Evolutionary conservation across 129 eudicot species (phyloP).

Genomic region (Pulicaria dysenterica): DNA sequence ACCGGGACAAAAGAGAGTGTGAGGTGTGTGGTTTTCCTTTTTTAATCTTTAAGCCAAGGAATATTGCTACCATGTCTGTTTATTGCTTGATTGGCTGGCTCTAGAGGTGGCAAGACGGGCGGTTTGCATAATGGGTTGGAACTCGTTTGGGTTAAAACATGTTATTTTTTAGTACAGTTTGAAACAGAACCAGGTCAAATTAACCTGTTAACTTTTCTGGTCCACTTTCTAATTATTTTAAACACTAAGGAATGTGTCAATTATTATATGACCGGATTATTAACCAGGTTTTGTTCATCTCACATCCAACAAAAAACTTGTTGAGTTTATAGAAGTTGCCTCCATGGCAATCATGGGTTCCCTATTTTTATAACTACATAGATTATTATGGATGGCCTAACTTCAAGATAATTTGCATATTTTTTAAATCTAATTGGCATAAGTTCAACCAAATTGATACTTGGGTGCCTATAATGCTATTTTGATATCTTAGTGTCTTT

Average conservation of each 20-base stretch:
- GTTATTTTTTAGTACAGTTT: too few relatives aligned
- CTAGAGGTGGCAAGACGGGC: neutral
- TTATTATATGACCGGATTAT: neutral
- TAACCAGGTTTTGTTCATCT: neutral
- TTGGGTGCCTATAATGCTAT: neutral
- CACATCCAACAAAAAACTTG: neutral
- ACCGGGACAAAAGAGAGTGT: slow-evolving; percentile 69
- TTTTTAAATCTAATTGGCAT: neutral
- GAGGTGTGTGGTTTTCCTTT: slow-evolving; percentile 49
- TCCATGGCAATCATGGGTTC: neutral
- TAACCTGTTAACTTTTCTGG: neutral
- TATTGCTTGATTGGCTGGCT: neutral
- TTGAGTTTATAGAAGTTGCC: neutral
- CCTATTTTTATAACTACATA: neutral
- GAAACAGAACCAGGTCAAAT: neutral
- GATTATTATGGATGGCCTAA: neutral
- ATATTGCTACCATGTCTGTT: neutral
- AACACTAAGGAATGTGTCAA: neutral
- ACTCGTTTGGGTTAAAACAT: neutral
- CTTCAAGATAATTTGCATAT: neutral
- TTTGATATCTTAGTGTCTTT: neutral
- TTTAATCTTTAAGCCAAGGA: neutral
- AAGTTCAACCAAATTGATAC: neutral
- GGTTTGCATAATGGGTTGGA: neutral
- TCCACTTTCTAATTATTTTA: neutral